Base-by-base conservation (phyloP, 768 basidiomycete genomes). In the Leccinellum luteum region DNA sequence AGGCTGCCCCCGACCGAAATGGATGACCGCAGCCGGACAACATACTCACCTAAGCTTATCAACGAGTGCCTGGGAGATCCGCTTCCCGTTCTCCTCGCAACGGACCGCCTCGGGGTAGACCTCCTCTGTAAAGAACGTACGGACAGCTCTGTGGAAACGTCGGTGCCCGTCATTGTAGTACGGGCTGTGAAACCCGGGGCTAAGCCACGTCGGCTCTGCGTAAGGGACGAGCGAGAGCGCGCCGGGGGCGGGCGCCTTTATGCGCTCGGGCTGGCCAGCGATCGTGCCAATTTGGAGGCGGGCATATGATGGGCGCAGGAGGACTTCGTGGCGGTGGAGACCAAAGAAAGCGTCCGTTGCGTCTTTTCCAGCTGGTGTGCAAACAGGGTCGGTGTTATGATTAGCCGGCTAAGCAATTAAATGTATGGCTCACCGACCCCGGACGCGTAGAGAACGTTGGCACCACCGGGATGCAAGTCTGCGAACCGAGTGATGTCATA, bases 41-140 rank as follows among this genome's bases (percentile, higher is more conserved):
- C 6, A 31, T 5, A 77, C 85, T 59, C 72, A 92, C 88, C 86
- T 84, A 75, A 96, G 83, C 68, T 89, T 88, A 63, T 94, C 86
- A 3, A 96, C 82, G 27, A 98, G 87, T 35, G 83, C 85, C 65
- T 93, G 90, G 10, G 88, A 86, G 48, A 95, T 88, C 58, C 83
- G 79, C 77, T 95, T 92, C 12, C 96, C 94, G 58, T 79, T 90
- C 64, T 91, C 91, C 70, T 98, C 96, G 65, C 89, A 89, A 63
- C 76, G 76, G 30, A 79, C 73, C 0, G 94, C 89, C 66, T 96
- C 94, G 5, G 88, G 82, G 32, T 78, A 72, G 23, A 97, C 82
- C 48, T 90, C 81, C 59, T 86, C 85, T 72, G 84, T 82, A 64
- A 91, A 84, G 70, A 94, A 91, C 68, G 80, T 79, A 51, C 96